Evolutionary conservation across 2,329 filamentous ascomycete species (phyloP).

Genomic region (Aspergillus fumigatus): DNA sequence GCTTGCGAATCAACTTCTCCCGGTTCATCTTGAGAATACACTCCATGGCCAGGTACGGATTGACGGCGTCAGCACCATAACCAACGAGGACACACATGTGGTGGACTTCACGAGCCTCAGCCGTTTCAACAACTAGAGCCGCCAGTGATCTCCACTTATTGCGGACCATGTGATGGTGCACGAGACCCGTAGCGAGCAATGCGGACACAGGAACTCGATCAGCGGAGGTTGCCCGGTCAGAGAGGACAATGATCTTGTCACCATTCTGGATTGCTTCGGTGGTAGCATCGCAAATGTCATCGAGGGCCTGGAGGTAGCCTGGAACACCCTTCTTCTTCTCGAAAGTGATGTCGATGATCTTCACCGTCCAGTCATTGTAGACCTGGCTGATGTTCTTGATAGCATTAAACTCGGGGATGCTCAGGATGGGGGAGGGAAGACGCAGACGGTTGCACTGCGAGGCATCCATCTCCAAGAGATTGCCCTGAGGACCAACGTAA

Average conservation of each 20-base stretch:
- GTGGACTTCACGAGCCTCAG: conserved; percentile 93
- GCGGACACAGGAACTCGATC: conserved; percentile 83
- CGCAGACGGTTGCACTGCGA: conserved; percentile 82
- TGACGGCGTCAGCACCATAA: conserved; percentile 90
- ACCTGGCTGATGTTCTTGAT: conserved; percentile 70
- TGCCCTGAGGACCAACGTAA: conserved; percentile 93
- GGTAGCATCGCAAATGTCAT: conserved; percentile 79
- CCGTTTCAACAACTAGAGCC: conserved; percentile 84
- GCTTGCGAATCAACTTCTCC: conserved; percentile 87
- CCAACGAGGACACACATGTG: conserved; percentile 98
- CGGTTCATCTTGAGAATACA: conserved; percentile 96
- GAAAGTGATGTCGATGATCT: conserved; percentile 89
- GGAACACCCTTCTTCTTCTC: conserved; percentile 75
- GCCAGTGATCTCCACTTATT: conserved; percentile 93
- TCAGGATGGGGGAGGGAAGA: conserved; percentile 82
- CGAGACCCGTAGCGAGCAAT: conserved; percentile 82
- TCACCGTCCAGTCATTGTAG: conserved; percentile 79
- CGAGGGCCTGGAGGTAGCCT: conserved; percentile 82
- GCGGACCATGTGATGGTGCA: conserved; percentile 90
- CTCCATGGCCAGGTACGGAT: conserved; percentile 92
- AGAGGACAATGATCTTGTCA: conserved; percentile 82
- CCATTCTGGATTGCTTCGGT: conserved; percentile 77
- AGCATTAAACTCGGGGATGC: conserved; percentile 85
- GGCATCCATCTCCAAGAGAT: conserved; percentile 87
- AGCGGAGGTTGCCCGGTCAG: conserved; percentile 77